phyloP scores from a whole-genome alignment of 441 rosid genomes.

The Capsella rubella region DNA sequence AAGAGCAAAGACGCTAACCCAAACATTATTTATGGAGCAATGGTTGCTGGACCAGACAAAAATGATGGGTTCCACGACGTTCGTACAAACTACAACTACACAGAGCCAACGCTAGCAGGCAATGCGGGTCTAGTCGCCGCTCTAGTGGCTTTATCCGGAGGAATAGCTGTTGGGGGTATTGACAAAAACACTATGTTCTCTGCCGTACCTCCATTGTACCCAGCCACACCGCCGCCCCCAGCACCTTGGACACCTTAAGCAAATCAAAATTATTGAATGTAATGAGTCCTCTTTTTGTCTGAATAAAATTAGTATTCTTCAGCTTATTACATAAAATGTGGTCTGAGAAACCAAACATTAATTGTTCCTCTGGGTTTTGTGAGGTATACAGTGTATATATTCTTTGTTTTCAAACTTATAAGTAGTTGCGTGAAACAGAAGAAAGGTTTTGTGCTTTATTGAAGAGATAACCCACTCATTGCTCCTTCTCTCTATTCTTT shows the following conservation, averaged over 20 bases:
- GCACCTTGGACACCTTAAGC: constrained; percentile 93
- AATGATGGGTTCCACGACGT: constrained; percentile 83
- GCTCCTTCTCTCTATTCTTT: constrained; percentile 50
- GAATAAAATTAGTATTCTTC: not conserved
- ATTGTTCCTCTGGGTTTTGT: not conserved
- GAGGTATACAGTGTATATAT: constrained; percentile 7
- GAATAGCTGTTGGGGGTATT: constrained; percentile 48
- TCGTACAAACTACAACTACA: constrained; percentile 87
- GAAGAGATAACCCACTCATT: constrained; percentile 27
- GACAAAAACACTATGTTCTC: constrained; percentile 95
- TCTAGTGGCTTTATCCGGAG: constrained; percentile 84
- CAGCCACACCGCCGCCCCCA: constrained; percentile 95
- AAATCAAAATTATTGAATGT: constrained; percentile 9
- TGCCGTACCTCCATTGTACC: constrained; percentile 92
- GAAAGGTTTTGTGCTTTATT: constrained; percentile 32
- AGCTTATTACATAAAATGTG: constrained; percentile 7
- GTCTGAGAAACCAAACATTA: constrained; percentile 17
- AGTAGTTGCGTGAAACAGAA: constrained; percentile 30
- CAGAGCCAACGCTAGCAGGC: constrained; percentile 94
- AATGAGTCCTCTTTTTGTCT: constrained; percentile 22
- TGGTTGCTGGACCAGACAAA: constrained; percentile 98
- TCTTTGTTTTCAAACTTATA: constrained; percentile 1
- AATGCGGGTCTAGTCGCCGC: constrained; percentile 95
- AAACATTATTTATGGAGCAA: constrained; percentile 79
- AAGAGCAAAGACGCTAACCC: constrained; percentile 77